Evolutionary conservation across 2,329 filamentous ascomycete species (phyloP).

Genomic region (Reticulascus tulasneorum): DNA sequence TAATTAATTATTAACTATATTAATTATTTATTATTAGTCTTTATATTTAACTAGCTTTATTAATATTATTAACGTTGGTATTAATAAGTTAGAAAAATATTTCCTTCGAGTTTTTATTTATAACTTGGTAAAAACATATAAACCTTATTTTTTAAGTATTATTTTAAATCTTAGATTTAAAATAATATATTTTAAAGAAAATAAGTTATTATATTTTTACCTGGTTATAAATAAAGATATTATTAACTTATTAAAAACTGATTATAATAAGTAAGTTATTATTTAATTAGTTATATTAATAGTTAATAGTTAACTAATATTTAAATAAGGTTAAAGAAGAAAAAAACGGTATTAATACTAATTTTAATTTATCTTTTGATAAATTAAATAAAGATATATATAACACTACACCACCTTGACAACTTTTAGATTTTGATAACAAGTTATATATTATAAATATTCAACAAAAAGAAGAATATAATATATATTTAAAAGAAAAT

Average conservation of each 20-base stretch:
- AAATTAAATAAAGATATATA: not conserved
- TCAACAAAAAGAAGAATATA: not conserved
- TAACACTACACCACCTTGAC: not conserved
- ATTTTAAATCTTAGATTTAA: not conserved
- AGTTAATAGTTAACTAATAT: not conserved
- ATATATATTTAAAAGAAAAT: not conserved
- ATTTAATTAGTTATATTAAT: not conserved
- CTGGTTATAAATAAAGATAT: not conserved
- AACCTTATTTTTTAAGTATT: no score
- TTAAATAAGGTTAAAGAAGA: not conserved
- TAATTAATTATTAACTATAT: not conserved
- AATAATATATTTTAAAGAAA: not conserved
- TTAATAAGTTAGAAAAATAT: not conserved
- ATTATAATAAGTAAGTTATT: not conserved
- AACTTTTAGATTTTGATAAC: not conserved
- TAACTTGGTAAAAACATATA: slow-evolving; percentile 1
- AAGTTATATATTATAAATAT: not conserved
- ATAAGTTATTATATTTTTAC: not conserved
- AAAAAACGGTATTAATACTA: not conserved
- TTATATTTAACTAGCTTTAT: not conserved
- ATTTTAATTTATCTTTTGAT: not conserved
- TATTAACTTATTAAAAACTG: not conserved
- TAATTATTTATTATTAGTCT: not conserved
- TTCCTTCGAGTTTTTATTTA: not conserved
- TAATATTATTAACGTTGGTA: not conserved